phyloP scores from a whole-genome alignment of 202 grass and related monocot species.

The Elaeis oleifera region DNA sequence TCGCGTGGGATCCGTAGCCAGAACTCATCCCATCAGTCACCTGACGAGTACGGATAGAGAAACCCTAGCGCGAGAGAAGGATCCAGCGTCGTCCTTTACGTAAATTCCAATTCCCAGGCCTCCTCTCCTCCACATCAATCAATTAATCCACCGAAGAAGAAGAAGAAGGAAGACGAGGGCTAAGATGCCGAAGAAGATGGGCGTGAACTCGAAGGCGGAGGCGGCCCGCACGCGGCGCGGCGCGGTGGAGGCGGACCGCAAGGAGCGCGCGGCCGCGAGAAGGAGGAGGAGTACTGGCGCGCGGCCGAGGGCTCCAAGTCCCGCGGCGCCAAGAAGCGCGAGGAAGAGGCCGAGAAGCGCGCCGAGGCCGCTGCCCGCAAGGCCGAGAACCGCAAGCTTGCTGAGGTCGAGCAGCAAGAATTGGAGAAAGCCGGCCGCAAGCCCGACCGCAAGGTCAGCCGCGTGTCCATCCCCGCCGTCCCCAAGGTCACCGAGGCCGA shows the following conservation, averaged over 20 bases:
- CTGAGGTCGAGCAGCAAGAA: constrained; percentile 52
- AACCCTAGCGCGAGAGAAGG: no score
- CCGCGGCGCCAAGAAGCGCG: constrained; percentile 62
- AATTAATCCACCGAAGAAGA: no score
- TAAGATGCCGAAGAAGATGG: constrained; percentile 99
- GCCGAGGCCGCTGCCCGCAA: constrained; percentile 66
- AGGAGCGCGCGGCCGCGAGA: constrained; percentile 36
- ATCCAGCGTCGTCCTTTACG: no score
- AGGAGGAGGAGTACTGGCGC: constrained; percentile 86
- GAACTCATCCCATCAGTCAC: no score
- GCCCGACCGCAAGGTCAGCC: constrained; percentile 60
- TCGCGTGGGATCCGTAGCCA: no score
- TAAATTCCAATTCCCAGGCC: no score
- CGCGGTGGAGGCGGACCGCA: constrained; percentile 53
- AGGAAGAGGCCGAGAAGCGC: constrained; percentile 84
- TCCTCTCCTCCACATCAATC: no score
- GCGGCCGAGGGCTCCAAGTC: constrained; percentile 89
- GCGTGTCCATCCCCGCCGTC: constrained; percentile 59
- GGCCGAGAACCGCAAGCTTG: constrained; percentile 75
- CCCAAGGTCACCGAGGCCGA: constrained; percentile 93
- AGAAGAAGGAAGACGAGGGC: no score
- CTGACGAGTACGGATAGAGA: no score
- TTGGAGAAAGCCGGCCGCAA: constrained; percentile 41
- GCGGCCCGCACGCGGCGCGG: constrained; percentile 62
- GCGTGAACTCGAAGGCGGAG: constrained; percentile 95